A percentile compares a stretch with the other conserved stretches of the same genome.
Conservation (phyloP, 306 rosid genomes). For the apple (Malus domestica) region ASM211411v1 NC_041793.1:45536001-45536500, state of each 20-base stretch:
- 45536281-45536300: no score
- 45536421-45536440: neutral
- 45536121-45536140: neutral
- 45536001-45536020: constrained; percentile 14
- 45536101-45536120: constrained; percentile 21
- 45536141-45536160: constrained; percentile 14
- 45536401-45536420: constrained; percentile 1
- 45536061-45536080: constrained; percentile 14
- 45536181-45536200: constrained; percentile 3
- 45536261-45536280: constrained; percentile 7
- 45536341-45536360: no score
- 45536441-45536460: neutral
- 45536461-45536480: neutral
- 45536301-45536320: neutral
- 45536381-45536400: neutral
- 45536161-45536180: constrained; percentile 24
- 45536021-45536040: constrained; percentile 14
- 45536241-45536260: constrained; percentile 12
- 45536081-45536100: neutral
- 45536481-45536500: neutral
- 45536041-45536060: constrained; percentile 16
- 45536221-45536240: constrained; percentile 50
- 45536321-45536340: no score
- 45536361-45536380: neutral
- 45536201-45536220: constrained; percentile 18